A percentile compares a stretch with the other conserved stretches of the same genome.
Evolutionary conservation across 2,329 filamentous ascomycete genomes (phyloP).

Genomic region (Pseudocercospora macadamiae): DNA sequence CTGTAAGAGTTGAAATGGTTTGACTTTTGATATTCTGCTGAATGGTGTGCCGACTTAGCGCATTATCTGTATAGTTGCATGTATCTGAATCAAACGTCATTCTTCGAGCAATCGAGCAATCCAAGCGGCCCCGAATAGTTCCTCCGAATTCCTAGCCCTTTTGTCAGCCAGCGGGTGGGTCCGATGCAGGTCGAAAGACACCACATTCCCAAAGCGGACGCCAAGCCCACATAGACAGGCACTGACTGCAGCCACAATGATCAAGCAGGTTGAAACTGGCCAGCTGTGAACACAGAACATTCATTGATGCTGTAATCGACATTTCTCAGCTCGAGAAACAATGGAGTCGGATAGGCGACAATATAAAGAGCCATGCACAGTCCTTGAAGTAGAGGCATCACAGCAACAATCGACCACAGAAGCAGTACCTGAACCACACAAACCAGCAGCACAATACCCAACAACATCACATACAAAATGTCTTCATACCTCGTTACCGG

Average conservation of each 20-base stretch:
- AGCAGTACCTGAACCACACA: not conserved
- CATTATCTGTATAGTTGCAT: not conserved
- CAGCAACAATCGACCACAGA: not conserved
- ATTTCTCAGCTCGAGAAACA: not conserved
- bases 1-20: not conserved
- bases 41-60: not conserved
- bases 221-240: not conserved
- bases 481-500: constrained; percentile 40
- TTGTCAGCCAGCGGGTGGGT: not conserved
- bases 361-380: not conserved
- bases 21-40: not conserved
- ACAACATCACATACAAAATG: constrained; percentile 27
- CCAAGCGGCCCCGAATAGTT: no score
- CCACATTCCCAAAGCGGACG: not conserved
- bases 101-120: no score
- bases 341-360: not conserved
- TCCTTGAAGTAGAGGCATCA: not conserved
- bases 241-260: not conserved
- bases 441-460: not conserved
- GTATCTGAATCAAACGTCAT: not conserved
- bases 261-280: no score
- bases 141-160: not conserved
- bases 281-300: not conserved
- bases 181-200: not conserved
- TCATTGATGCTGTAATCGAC: not conserved